Evolutionary conservation across 1,284 basidiomycete species (phyloP).

Genomic region (Cutaneotrichosporon arboriforme): DNA sequence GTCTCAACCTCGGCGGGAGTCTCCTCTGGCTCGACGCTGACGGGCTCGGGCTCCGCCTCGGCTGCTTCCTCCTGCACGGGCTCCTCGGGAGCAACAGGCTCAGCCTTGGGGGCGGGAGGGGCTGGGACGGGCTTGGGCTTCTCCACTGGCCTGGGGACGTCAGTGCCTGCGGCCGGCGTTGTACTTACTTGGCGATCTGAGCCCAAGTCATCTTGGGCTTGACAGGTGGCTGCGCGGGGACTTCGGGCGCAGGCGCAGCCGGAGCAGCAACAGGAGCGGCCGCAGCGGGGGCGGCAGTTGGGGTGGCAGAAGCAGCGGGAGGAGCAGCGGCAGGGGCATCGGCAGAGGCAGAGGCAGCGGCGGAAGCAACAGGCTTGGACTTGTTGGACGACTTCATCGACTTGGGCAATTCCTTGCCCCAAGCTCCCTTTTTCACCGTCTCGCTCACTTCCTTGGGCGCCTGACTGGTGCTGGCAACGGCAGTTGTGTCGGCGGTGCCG

Average conservation of each 20-base stretch:
- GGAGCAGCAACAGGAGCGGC: conserved; percentile 15
- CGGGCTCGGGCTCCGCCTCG: conserved; percentile 19
- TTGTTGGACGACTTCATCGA: conserved; percentile 5
- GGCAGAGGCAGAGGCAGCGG: conserved; percentile 18
- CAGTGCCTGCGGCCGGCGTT: not conserved
- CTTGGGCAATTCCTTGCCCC: conserved; percentile 36
- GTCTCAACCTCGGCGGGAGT: conserved; percentile 9
- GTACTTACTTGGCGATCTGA: conserved; percentile 48
- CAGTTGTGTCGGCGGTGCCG: conserved; percentile 10
- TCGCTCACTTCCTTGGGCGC: conserved; percentile 35
- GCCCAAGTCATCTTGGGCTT: conserved; percentile 50
- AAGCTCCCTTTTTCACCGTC: conserved; percentile 37
- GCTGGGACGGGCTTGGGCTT: conserved; percentile 48
- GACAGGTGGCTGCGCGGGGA: conserved; percentile 15
- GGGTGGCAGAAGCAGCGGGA: conserved; percentile 8
- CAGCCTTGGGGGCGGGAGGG: conserved; percentile 58
- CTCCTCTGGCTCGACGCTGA: conserved; percentile 7
- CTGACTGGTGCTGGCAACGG: conserved; percentile 24
- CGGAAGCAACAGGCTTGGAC: conserved; percentile 10
- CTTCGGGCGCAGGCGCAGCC: not conserved
- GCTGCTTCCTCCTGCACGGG: conserved; percentile 7
- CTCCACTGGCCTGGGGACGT: conserved; percentile 36
- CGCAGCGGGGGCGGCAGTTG: conserved; percentile 15
- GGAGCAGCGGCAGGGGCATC: conserved; percentile 6
- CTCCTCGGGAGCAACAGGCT: conserved; percentile 25